Evolutionary conservation across 2,329 filamentous ascomycete genomes (phyloP), one percentile per base, ranked within the genome.

Genomic region (Cercospora canescens): DNA sequence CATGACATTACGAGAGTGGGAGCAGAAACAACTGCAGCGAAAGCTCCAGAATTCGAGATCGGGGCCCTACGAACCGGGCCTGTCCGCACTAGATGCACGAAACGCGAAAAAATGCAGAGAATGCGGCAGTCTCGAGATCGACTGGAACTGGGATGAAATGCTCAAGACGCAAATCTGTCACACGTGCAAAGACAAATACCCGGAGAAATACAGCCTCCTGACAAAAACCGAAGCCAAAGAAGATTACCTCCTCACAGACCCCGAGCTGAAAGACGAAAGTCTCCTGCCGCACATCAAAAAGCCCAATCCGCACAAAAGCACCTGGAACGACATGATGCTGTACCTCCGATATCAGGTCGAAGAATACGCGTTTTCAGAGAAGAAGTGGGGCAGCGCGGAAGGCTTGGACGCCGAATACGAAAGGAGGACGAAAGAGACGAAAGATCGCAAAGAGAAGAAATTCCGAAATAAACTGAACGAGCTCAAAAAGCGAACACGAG

Each of bases 311-410:
- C 95, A 97, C 80, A 97, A 97, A 78, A 89, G 91, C 0, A 93
- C 94, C 65, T 99, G 93, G 92, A 93, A 97, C 78, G 93, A 96
- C 82, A 99, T 99, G 95, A 97, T 97, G 90, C 86, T 99, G 2
- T 99, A 95, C 77, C 84, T 99, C 24, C 90, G 95, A 0, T 96
- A 88, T 67, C 95, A 99, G 76, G 92, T 99, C 2, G 95, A 99
- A 76, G 93, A 93, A 64, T 97, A 97, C 76, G 95, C 94, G 0
- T 90, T 98, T 73, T 88, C 82, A 0, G 79, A 85, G 1, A 88
- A 88, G 70, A 97, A 97, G 81, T 99, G 95, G 95, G 95, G 95
- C 0, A 93, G 90, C 0, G 80, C 91, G 0, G 93, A 95, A 75
- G 91, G 89, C 0, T 81, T 98, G 4, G 95, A 98, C 76, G 92